A percentile compares a stretch with the other conserved stretches of the same genome.
Conservation (phyloP, 2,329 filamentous ascomycete species). For the Fonsecaea erecta region DNA sequence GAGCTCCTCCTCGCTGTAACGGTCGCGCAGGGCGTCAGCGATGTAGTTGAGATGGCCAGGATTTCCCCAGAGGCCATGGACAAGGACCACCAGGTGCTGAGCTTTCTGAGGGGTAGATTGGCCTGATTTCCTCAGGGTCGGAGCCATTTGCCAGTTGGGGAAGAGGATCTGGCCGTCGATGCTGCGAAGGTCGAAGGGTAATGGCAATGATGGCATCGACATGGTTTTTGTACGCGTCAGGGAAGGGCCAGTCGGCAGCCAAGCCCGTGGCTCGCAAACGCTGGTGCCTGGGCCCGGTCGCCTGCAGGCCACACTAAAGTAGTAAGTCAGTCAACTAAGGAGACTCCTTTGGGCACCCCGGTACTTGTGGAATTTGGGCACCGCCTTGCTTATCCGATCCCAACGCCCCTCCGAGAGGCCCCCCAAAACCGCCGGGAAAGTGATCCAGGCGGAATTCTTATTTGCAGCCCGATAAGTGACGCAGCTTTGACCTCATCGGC, state of each 20-base stretch:
- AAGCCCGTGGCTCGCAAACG: conserved; percentile 1
- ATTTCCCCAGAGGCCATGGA: conserved; percentile 68
- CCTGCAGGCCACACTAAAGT: conserved; percentile 4
- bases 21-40: conserved; percentile 55
- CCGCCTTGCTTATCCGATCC: neutral
- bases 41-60: conserved; percentile 59
- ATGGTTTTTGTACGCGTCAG: conserved; percentile 11
- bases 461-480: neutral
- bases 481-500: neutral
- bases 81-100: conserved; percentile 64
- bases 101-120: conserved; percentile 38
- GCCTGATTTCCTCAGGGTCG: conserved; percentile 18
- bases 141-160: conserved; percentile 34
- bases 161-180: conserved; percentile 38
- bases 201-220: conserved; percentile 33
- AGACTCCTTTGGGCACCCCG: neutral
- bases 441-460: neutral
- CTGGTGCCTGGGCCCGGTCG: conserved; percentile 3
- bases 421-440: neutral
- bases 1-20: conserved; percentile 56
- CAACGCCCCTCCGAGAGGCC: neutral
- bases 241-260: neutral
- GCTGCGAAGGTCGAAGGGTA: conserved; percentile 40
- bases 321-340: neutral
- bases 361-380: neutral